A percentile compares a stretch with the other conserved stretches of the same genome.
Conservation (phyloP, 2,329 filamentous ascomycete species). For the Fusarium scirpi region DNA sequence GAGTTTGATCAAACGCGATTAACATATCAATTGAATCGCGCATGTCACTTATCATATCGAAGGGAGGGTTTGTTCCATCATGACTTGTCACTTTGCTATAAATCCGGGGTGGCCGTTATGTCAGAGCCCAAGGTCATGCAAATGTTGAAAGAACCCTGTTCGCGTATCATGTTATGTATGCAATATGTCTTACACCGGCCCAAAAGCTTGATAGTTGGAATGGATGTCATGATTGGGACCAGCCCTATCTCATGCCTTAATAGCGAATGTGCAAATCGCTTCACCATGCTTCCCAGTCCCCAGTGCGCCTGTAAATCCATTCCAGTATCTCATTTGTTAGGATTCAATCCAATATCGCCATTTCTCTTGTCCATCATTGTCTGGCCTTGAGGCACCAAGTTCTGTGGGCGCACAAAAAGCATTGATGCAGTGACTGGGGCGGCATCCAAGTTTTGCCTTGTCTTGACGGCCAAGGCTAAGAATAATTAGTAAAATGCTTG, state of each 20-base stretch:
- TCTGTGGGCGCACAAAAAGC: constrained; percentile 2
- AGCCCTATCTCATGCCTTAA: constrained; percentile 6
- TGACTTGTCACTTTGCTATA: neutral
- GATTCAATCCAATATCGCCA: neutral
- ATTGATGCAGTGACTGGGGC: neutral
- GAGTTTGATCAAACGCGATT: neutral
- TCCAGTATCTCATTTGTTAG: neutral
- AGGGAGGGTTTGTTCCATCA: neutral
- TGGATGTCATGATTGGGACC: constrained; percentile 3
- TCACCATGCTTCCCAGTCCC: neutral
- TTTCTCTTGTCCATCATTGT: constrained; percentile 2
- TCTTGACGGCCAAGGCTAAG: constrained; percentile 27
- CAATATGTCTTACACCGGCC: neutral
- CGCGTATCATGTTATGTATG: neutral
- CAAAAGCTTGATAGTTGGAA: neutral
- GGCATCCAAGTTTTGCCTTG: constrained; percentile 11
- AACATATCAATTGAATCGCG: too few species aligned
- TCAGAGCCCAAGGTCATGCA: neutral
- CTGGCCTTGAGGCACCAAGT: constrained; percentile 21
- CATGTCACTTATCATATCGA: neutral
- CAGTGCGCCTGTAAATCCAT: too few species aligned
- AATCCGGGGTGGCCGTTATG: neutral
- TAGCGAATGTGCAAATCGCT: constrained; percentile 1
- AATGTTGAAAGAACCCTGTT: neutral
- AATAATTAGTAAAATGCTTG: neutral